These are phyloP conservation scores for Trichomonas vaginalis DNA, from an alignment of 208 protist genomes.

Conservation along the genomic window DNA sequence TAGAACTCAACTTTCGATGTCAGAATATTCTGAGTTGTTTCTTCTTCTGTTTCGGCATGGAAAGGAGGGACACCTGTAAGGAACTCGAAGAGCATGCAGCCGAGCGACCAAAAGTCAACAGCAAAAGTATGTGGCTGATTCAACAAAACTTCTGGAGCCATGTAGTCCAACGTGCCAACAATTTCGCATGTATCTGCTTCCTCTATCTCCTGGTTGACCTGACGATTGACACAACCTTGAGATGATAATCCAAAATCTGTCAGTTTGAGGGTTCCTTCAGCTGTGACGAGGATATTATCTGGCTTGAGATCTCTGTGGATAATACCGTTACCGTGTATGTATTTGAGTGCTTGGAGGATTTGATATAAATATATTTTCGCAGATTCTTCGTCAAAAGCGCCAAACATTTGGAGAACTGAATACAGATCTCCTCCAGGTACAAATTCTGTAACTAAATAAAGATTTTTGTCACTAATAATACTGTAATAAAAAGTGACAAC, in stretches of 20 bases:
- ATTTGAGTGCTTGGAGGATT: constrained; percentile 38
- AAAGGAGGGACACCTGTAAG: constrained; percentile 36
- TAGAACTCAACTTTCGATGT: background rate
- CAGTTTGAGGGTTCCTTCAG: constrained; percentile 61
- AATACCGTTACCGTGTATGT: constrained; percentile 37
- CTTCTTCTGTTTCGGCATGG: background rate
- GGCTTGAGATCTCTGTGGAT: constrained; percentile 49
- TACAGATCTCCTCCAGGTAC: constrained; percentile 25
- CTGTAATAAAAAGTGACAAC: background rate
- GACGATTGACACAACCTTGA: background rate
- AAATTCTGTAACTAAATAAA: constrained; percentile 19
- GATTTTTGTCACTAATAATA: background rate
- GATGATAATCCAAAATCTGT: constrained; percentile 64
- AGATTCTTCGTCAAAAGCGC: background rate
- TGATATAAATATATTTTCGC: constrained; percentile 25
- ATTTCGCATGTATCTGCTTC: constrained; percentile 36
- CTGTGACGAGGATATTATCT: constrained; percentile 44
- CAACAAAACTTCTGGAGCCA: constrained; percentile 44
- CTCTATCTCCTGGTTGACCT: background rate
- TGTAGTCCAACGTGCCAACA: constrained; percentile 54
- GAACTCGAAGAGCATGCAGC: constrained; percentile 53
- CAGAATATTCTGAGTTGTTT: background rate
- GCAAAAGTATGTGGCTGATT: constrained; percentile 43
- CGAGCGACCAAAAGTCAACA: constrained; percentile 54
- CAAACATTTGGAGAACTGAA: constrained; percentile 20